Base-by-base conservation (phyloP, 176 grass and related monocot genomes). In the Zoysia pacifica region DNA sequence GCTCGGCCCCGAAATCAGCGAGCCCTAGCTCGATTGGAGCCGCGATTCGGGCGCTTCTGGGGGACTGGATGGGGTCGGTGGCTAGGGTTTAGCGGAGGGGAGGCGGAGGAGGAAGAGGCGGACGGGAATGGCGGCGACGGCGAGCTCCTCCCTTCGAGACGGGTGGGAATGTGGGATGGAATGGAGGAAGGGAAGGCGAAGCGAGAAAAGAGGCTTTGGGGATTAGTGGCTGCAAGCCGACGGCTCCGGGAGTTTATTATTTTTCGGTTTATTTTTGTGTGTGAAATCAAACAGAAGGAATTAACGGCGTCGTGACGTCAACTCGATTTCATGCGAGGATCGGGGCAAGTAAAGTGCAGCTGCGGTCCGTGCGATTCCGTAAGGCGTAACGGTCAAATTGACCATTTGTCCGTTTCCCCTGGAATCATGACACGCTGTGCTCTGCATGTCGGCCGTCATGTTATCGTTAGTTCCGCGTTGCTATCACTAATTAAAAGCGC, bases 51-150 rank as follows among this genome's bases (percentile, higher is more conserved):
- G 82, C 58, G 56, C 81, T 84, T 41, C 2, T 9, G 64, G 82
- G 75, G 81, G 79, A 63, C 50, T 87, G 72, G 78, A 58, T 28
- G 67, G 77, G 69, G 39, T 82, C 60, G 81, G 75, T 50, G 79
- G 77, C 84, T 91, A 90, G 91, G 82, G 86, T 88, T 94, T 94
- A 74, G 81, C 14, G 56, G 86, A 73, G 63, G 82, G 56, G 63
- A 16, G 48, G 62, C 35, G 5, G 77, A 79, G 38, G 48, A 53
- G 82, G 75, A 49, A 73, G 66, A n/a, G 72, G 68, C 60, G 14
- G 60, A 86, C 52, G 83, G 83, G 67, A 85, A 82, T 78, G 83
- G 78, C 83, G 83, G 81, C 68, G 77, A 69, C 68, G 88, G 80
- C 82, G 82, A 83, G 70, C 73, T 39, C 36, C 28, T 28, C 28